Evolutionary conservation across 1,284 basidiomycete genomes (phyloP), one percentile per base, ranked within the genome.

Genomic region (Xerocomus amazonicus): DNA sequence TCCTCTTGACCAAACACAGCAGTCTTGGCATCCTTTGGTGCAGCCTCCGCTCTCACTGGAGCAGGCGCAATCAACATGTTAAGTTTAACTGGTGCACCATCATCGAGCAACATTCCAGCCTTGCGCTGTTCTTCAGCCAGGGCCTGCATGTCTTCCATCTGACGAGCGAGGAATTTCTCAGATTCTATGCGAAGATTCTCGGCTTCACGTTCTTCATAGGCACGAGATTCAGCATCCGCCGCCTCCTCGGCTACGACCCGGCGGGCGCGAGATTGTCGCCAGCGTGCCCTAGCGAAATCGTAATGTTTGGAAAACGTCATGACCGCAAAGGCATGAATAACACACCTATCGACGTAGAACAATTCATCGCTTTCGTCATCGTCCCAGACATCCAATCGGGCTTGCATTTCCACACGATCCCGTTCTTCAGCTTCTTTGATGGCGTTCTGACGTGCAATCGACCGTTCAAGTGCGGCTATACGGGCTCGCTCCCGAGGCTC

Each of bases 61-160:
- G 70, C 68, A 9, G 76, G 66, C 14, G 78, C 76, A 33, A 87
- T 73, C 2, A 82, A 84, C 17, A 94, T 85, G 54, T 84, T 88
- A 41, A 95, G 75, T 61, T 85, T 84, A 58, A 95, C 86, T 6
- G 91, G 91, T 9, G 89, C 89, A 23, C 90, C 89, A 56, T 95
- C 92, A 56, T 95, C 92, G 19, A 93, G 77, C n/a, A 95, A 71
- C 67, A 94, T 77, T 27, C 92, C 92, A 10, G 88, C 87, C 59
- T 90, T 89, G 51, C 90, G 83, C 61, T 95, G 90, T 62, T 92
- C 86, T 42, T 89, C 87, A 17, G 90, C 90, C 27, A 94, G 71
- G 0, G 87, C 84, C 53, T 90, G 88, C 80, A 94, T 84, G 66
- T 95, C 92, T 55, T 89, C 89, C 87, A 93, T 92, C 63, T 95